Evolutionary conservation across 2,329 filamentous ascomycete genomes (phyloP), one percentile per base, ranked within the genome.

Genomic region (Botryosphaeria dothidea): DNA sequence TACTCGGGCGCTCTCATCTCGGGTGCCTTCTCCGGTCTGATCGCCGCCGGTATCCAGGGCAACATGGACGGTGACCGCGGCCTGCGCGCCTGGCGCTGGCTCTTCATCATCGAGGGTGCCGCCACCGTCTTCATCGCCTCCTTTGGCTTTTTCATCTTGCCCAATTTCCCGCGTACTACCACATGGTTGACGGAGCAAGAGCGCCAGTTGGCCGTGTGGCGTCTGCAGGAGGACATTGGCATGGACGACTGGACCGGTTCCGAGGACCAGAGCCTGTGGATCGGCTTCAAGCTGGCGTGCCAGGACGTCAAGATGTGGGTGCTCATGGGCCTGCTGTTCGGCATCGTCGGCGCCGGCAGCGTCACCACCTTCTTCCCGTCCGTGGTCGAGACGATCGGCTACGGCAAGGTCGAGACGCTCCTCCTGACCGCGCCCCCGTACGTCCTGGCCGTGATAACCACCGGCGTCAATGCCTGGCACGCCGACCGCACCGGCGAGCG

Each of bases 401-500:
- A 80, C 68, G 71, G 66, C 67, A 66, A 80, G 27, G 82, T 80
- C 34, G 75, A 84, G 31, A 83, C 84, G 0, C 71, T 85, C 19
- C 74, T 86, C 9, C 79, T 85, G 3, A 81, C 82, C 15, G 83
- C 83, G 0, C 83, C 84, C 1, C 84, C 84, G 0, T 86, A 85
- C 70, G 70, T 84, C 56, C 83, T 86, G 69, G 83, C 83, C 73
- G 83, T 86, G 34, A 82, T 90, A 48, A 86, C 85, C 0, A 86
- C 88, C 1, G 87, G 88, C 68, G 65, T 82, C 48, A 91, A 91
- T 68, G 87, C 90, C 3, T 88, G 86, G 63, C 88, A 92, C 74
- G 88, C 90, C 17, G 90, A 92, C 74, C 84, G 82, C 46, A 90
- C 88, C 0, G 88, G 88, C 21, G 90, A 92, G 75, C 84, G 90